Evolutionary conservation across 176 grass and related monocot species (phyloP).

Genomic region (Juncus effusus): DNA sequence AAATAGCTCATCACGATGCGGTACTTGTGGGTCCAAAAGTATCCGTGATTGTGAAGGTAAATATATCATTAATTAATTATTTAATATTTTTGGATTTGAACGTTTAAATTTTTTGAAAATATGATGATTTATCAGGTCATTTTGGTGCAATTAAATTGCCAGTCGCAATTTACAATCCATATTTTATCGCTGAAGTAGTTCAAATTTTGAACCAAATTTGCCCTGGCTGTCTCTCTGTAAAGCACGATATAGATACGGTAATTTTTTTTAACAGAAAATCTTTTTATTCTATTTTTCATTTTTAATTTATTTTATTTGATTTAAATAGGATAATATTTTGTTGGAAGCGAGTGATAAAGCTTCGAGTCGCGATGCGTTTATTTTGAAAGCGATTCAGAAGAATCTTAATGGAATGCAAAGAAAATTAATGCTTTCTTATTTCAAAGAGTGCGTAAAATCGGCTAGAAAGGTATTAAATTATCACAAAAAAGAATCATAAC

Average conservation of each 20-base stretch:
- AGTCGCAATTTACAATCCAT: constrained; percentile 60
- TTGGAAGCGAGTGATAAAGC: constrained; percentile 37
- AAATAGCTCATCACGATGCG: constrained; percentile 49
- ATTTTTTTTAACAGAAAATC: constrained; percentile 21
- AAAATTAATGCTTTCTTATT: constrained; percentile 32
- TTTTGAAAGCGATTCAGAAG: constrained; percentile 37
- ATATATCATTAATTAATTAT: constrained; percentile 1
- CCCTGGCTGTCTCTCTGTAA: constrained; percentile 55
- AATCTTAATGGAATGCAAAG: constrained; percentile 32
- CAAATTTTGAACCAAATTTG: constrained; percentile 87
- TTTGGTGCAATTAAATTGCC: constrained; percentile 68
- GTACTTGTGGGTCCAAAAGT: constrained; percentile 60
- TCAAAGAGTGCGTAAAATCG: constrained; percentile 29
- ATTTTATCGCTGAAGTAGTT: constrained; percentile 66
- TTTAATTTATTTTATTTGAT: constrained; percentile 26
- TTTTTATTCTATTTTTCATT: constrained; percentile 21
- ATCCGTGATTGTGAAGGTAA: constrained; percentile 73
- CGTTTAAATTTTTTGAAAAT: too few species aligned
- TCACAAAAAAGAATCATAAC: constrained; percentile 14
- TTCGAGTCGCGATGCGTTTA: constrained; percentile 22
- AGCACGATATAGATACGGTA: constrained; percentile 64
- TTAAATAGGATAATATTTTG: constrained; percentile 24
- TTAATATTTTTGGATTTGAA: too few species aligned
- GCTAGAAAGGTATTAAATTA: constrained; percentile 25
- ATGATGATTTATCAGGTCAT: constrained; percentile 53